Conservation (phyloP, 768 basidiomycete species). For the Boletus speciosus region DNA sequence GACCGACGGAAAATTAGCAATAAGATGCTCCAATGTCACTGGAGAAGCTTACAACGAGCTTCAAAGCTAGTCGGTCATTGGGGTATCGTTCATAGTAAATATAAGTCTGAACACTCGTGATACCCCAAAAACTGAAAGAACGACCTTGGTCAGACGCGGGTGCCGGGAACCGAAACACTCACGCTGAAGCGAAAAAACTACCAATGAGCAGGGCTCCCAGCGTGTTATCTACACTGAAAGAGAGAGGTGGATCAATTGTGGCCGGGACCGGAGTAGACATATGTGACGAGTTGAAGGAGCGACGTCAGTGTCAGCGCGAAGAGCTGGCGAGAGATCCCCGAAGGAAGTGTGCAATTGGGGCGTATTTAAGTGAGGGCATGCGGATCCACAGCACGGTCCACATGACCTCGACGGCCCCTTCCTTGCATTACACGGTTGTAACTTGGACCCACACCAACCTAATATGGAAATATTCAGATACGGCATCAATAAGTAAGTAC, state of each 20-base stretch:
- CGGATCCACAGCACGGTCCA: background rate
- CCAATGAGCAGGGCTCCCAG: slow-evolving; percentile 56
- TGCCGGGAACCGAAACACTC: slow-evolving; percentile 14
- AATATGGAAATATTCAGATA: background rate
- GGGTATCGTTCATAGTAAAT: slow-evolving; percentile 43
- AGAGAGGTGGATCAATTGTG: background rate
- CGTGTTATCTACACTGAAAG: slow-evolving; percentile 41
- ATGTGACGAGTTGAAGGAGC: background rate
- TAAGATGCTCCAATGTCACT: background rate
- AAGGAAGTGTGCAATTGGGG: background rate
- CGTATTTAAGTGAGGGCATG: background rate
- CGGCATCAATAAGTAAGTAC: background rate
- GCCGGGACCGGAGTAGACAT: slow-evolving; percentile 9
- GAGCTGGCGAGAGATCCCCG: background rate
- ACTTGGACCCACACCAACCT: background rate
- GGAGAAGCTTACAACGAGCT: slow-evolving; percentile 35
- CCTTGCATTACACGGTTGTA: background rate
- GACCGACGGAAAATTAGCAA: slow-evolving; percentile 38
- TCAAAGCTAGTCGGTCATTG: slow-evolving; percentile 34
- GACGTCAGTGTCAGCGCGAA: background rate
- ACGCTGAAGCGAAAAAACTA: slow-evolving; percentile 53
- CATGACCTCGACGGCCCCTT: too few species aligned
- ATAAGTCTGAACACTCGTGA: slow-evolving; percentile 53
- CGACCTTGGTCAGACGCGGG: background rate
- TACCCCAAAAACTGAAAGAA: slow-evolving; percentile 50